Conservation (phyloP, 2,329 filamentous ascomycete species). For the Triangularia verruculosa region DNA sequence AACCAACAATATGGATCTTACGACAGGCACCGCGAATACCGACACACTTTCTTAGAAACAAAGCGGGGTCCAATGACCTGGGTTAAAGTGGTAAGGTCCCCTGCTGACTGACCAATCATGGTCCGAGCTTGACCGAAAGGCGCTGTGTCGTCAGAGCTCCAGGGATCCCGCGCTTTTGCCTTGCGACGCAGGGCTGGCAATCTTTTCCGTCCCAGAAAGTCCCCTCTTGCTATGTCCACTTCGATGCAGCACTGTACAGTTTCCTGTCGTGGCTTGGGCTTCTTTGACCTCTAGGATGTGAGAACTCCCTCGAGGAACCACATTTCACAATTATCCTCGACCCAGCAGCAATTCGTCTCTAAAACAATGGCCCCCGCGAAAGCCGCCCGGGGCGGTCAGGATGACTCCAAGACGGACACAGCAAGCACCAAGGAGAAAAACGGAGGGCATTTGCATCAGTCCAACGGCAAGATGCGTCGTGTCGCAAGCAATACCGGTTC, state of each 20-base stretch:
- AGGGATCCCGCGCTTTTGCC: constrained; percentile 14
- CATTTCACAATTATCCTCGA: not conserved
- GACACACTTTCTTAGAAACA: no score
- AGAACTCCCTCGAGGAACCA: constrained; percentile 2
- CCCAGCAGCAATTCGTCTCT: not conserved
- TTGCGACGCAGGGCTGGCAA: constrained; percentile 24
- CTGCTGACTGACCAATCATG: constrained; percentile 4
- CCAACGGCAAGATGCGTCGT: constrained; percentile 55
- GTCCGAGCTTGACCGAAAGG: not conserved
- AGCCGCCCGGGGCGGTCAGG: constrained; percentile 40
- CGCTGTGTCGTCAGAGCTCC: constrained; percentile 26
- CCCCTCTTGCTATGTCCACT: constrained; percentile 24
- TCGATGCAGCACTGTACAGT: constrained; percentile 8
- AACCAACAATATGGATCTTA: not conserved
- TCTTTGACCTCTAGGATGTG: constrained; percentile 15
- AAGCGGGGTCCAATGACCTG: not conserved
- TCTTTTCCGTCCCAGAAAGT: constrained; percentile 18
- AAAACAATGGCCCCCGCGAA: constrained; percentile 47
- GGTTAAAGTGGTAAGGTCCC: not conserved
- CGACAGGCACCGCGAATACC: not conserved
- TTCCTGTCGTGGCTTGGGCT: constrained; percentile 5
- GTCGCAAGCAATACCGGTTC: constrained; percentile 51
- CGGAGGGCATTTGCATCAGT: constrained; percentile 34
- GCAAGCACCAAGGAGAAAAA: constrained; percentile 45
- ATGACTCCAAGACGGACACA: constrained; percentile 45